Base-by-base conservation (phyloP, 1,139 yeast genomes). In the Saccharomyces pastorianus region DNA sequence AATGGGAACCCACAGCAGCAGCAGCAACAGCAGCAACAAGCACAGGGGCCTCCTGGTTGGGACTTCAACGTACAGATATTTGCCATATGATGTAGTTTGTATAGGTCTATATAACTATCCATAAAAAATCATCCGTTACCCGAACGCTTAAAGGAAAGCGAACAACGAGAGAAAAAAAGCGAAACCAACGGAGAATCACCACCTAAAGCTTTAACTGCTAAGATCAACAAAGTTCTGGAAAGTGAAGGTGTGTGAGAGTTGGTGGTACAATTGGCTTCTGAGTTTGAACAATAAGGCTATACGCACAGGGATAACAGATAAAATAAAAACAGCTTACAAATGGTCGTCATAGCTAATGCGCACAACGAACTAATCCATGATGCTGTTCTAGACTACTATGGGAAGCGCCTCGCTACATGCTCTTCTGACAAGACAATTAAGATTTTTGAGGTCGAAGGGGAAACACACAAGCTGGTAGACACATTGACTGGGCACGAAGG, bases 351-450 rank as follows among this genome's bases (percentile, higher is more conserved):
- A 68, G 84, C 85, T 27, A 85, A 86, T 70, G 90, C 90, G 31
- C 93, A 86, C 69, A 87, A 88, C 61, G 97, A 91, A 72, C 76
- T 90, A 70, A 89, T 91, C 68, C 99, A 95, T 72, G 99, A 95
- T 68, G 99, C 99, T 23, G 96, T 88, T 54, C 79, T 93, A 67
- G 98, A 93, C 71, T 93, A 91, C 76, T 93, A 93, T 69, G 98
- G 99, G 42, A 90, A 89, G 69, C 79, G 96, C 62, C 78, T 93
- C 58, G 99, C 98, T 52, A 91, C 99, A 3, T 88, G 96, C 68
- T 89, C 96, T 7, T 87, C 96, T 5, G 99, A 93, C 74, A 89
- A 89, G 69, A 88, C 96, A 32, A 88, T 93, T 74, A 90, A 90
- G 73, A 83, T 93, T 60, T 93, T 89, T 67, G 96, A 91, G 62